These are phyloP conservation scores for Pulveroboletus sp. DNA, from an alignment of 768 basidiomycete genomes.

Conservation along the genomic window DNA sequence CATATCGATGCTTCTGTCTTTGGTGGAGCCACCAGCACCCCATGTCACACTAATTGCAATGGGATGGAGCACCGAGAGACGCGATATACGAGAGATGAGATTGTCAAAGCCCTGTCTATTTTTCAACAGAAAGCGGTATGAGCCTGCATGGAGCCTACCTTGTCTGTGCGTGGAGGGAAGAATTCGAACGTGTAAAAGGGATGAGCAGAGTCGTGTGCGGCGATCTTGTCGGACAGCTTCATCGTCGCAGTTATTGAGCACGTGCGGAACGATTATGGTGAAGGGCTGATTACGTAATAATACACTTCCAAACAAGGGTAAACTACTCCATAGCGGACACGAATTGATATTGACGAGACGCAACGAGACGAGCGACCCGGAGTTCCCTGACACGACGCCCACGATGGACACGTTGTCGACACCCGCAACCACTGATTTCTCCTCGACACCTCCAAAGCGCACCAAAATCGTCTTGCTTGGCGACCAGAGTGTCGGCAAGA, in stretches of 20 bases:
- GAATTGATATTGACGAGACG: constrained; percentile 6
- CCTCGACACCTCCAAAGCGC: constrained; percentile 85
- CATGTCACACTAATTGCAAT: constrained; percentile 91
- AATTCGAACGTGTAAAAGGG: constrained; percentile 95
- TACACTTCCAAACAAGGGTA: constrained; percentile 24
- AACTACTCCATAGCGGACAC: constrained; percentile 7
- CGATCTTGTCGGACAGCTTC: constrained; percentile 74
- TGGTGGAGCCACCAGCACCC: constrained; percentile 95
- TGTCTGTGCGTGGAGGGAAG: constrained; percentile 93
- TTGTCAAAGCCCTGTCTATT: constrained; percentile 79
- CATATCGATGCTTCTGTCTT: constrained; percentile 81
- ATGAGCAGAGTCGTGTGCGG: constrained; percentile 33
- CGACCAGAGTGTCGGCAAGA: constrained; percentile 98
- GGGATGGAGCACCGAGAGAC: constrained; percentile 72
- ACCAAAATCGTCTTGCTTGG: constrained; percentile 96
- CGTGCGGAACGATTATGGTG: neutral
- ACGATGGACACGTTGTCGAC: constrained; percentile 53
- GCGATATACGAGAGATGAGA: constrained; percentile 78
- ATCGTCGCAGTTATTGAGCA: constrained; percentile 31
- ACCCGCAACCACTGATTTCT: constrained; percentile 77
- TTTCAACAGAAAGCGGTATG: constrained; percentile 2
- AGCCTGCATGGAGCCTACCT: constrained; percentile 40
- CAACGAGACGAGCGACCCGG: neutral
- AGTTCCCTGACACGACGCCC: neutral
- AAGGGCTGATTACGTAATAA: neutral